Evolutionary conservation across 805 yeast species (phyloP), one percentile per base, ranked within the genome.

Genomic region (Sporopachydermia lactativora): DNA sequence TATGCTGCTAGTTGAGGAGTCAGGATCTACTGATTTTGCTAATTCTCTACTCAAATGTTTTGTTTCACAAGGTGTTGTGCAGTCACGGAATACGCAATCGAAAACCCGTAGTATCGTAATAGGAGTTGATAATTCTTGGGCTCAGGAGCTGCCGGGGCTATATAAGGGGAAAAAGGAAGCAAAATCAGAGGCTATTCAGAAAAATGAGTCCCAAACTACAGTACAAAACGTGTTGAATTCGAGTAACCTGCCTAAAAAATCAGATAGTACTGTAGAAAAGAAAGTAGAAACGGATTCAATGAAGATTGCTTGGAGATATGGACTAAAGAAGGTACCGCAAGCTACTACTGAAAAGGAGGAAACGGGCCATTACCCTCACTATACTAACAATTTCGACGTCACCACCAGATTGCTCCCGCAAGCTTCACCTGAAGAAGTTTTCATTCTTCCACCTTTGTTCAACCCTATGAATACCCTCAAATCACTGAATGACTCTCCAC

Each of bases 251-350:
- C 28, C 45, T 14, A 14, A 31, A 38, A n/a, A 38, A 38, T n/a
- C n/a, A n/a, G n/a, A n/a, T n/a, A n/a, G n/a, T n/a, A n/a, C n/a
- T n/a, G n/a, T n/a, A n/a, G 8, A 43, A 42, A 40, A 45, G 8
- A 34, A 44, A 34, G 40, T 44, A 36, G 52, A 49, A 8, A 54
- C 60, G 4, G 83, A 79, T 47, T 62, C 13, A 24, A 8, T 88
- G 68, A 82, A 78, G 53, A 88, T 88, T 49, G 96, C 97, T 1
- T 88, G 97, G 97, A 71, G 96, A 51, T 88, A 88, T 52, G 92
- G 89, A 0, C 59, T 65, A 41, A 64, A 64, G 17, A 62, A 64
- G 39, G 60, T 58, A 36, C 37, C 47, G 42, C 49, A 52, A 40
- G 55, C 47, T 15, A 14, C 48, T 52, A 43, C 8, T 34, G 46